A percentile compares a stretch with the other conserved stretches of the same genome.
Evolutionary conservation across 2,329 filamentous ascomycete genomes (phyloP).

Genomic region (Neophaeococcomyces aloes): DNA sequence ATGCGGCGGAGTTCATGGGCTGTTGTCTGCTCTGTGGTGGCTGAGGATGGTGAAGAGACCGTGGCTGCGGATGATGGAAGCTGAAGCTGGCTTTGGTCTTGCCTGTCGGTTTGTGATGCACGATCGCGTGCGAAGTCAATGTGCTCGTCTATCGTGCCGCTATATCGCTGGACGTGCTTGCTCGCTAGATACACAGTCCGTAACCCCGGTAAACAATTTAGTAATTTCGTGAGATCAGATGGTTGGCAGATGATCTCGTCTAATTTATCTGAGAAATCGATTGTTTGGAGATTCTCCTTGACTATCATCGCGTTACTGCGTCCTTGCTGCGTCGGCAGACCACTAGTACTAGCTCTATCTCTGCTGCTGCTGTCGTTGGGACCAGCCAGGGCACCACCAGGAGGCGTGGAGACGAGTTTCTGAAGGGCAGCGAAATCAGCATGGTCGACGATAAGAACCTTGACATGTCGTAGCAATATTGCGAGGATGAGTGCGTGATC

Average conservation of each 20-base stretch:
- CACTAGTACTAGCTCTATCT: too few relatives aligned
- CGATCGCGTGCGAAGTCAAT: constrained; percentile 3
- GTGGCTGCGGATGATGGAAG: too few relatives aligned
- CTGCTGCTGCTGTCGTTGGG: too few relatives aligned
- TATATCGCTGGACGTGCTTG: constrained; percentile 7
- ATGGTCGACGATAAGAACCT: neutral
- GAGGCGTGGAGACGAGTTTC: neutral
- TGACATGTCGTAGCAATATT: neutral
- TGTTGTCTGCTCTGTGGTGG: neutral
- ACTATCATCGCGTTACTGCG: constrained; percentile 2
- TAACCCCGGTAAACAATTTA: neutral
- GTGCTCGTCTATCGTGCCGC: constrained; percentile 5
- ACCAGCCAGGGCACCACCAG: too few relatives aligned
- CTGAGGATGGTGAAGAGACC: too few relatives aligned
- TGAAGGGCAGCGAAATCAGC: constrained; percentile 3
- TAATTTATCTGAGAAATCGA: constrained; percentile 6
- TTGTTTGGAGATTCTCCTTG: neutral
- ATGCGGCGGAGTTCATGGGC: neutral
- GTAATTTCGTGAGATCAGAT: constrained; percentile 2
- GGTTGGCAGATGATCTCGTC: constrained; percentile 8
- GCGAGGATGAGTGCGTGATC: constrained; percentile 1
- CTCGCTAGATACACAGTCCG: neutral
- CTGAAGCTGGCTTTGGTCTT: neutral
- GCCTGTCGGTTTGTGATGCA: neutral
- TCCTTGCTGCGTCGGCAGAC: neutral